Evolutionary conservation across 495 filamentous ascomycete genomes (phyloP), one percentile per base, ranked within the genome.

Genomic region (Penicillium robsamsonii): DNA sequence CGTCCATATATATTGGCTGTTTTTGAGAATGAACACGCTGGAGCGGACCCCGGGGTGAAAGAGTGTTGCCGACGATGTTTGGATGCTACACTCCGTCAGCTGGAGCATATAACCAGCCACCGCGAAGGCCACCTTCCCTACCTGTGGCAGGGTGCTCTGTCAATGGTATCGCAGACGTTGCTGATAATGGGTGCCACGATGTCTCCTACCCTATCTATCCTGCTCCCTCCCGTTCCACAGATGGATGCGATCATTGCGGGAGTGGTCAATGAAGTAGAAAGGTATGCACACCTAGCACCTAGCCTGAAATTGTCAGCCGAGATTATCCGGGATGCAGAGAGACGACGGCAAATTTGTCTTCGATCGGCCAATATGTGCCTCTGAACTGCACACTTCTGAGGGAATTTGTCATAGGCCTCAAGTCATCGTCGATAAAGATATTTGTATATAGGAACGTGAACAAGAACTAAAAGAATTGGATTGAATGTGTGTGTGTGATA

Each of bases 71-170:
- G 83, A 56, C 88, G 90, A 67, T 91, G 88, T 69, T 75, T 92
- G n/a, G 89, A 92, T 66, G 88, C 89, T 53, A 88, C 86, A 44
- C 79, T 93, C 62, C 80, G 86, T 65, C 89, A 93, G 72, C 77
- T 92, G 52, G 88, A 92, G 71, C 81, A 91, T 63, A 86, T 92
- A 61, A 81, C 81, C 50, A 87, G 85, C 53, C 89, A 92, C 75
- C 88, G 90, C 62, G 88, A 87, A 62, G 89, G 89, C 54, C 89
- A 92, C 62, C 86, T 93, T 70, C 89, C 88, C n/a, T 92, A 92
- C 71, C 79, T 92, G 15, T 91, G 88, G 87, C 88, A 91, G 73
- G 89, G 89, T 33, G 89, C 89, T 2, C 77, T 92, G 42, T 90
- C 86, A 47, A 87, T 93, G 64, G 87, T 92, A 24, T 90, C 87